These are phyloP conservation scores for Xylariales sp. DNA, from an alignment of 2,329 filamentous ascomycete species.

Conservation along the genomic window DNA sequence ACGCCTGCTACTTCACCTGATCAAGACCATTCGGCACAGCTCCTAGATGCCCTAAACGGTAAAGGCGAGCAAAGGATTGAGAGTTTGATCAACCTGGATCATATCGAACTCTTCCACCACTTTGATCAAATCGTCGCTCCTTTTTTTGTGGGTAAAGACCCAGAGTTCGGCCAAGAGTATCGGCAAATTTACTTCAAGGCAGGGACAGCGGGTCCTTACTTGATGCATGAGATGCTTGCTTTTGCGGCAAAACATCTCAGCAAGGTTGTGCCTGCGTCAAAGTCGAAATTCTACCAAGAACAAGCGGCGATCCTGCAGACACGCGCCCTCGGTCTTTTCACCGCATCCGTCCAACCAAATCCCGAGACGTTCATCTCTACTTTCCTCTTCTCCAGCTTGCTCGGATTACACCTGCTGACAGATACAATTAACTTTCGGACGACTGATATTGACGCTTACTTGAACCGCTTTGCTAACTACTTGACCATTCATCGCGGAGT, in stretches of 20 bases:
- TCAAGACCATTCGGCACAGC: not conserved
- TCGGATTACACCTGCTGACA: slow-evolving; percentile 4
- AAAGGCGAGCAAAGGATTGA: not conserved
- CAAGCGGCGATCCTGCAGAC: slow-evolving; percentile 1
- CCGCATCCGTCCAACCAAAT: not conserved
- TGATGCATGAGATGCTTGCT: slow-evolving; percentile 6
- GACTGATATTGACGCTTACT: not conserved
- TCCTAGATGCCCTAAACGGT: too few relatives aligned
- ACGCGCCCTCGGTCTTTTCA: slow-evolving; percentile 1
- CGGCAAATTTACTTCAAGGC: not conserved
- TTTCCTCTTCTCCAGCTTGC: slow-evolving; percentile 5
- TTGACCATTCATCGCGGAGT: slow-evolving; percentile 3
- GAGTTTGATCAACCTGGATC: slow-evolving; percentile 1
- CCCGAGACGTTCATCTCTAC: not conserved
- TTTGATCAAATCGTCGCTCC: not conserved
- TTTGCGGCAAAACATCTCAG: slow-evolving; percentile 3
- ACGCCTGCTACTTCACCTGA: too few relatives aligned
- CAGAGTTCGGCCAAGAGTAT: not conserved
- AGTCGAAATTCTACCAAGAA: slow-evolving; percentile 2
- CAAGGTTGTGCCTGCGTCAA: not conserved
- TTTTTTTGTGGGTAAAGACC: slow-evolving; percentile 3
- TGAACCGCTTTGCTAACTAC: slow-evolving; percentile 1
- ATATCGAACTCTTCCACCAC: slow-evolving; percentile 4
- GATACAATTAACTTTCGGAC: not conserved
- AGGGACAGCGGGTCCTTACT: not conserved